Evolutionary conservation across 2,329 filamentous ascomycete species (phyloP).

Genomic region (Gyromitra esculenta): DNA sequence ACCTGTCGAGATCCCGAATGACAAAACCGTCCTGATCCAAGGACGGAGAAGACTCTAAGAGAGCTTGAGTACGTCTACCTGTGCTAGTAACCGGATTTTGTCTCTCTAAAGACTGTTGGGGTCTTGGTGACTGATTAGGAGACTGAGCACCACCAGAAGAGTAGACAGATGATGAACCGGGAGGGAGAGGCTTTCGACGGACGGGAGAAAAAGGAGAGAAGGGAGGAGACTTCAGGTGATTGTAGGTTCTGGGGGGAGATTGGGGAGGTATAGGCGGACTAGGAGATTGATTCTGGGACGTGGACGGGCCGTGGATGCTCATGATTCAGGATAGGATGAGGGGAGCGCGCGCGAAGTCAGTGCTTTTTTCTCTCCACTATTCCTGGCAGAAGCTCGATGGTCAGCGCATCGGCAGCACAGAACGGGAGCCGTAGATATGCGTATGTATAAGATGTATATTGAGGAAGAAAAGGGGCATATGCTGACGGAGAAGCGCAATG

Average conservation of each 20-base stretch:
- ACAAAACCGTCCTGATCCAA: slow-evolving; percentile 41
- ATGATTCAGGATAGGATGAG: slow-evolving; percentile 31
- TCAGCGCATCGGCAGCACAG: slow-evolving; percentile 36
- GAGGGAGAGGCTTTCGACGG: slow-evolving; percentile 51
- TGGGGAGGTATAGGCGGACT: slow-evolving; percentile 32
- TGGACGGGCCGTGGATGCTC: slow-evolving; percentile 38
- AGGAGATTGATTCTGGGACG: slow-evolving; percentile 20
- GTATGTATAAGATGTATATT: slow-evolving; percentile 20
- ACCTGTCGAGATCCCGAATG: slow-evolving; percentile 54
- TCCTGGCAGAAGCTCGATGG: slow-evolving; percentile 25
- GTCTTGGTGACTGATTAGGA: slow-evolving; percentile 45
- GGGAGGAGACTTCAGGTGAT: slow-evolving; percentile 41
- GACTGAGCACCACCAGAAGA: slow-evolving; percentile 34
- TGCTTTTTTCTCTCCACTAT: slow-evolving; percentile 41
- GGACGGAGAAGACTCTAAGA: slow-evolving; percentile 37
- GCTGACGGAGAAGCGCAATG: slow-evolving; percentile 15
- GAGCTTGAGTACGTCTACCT: slow-evolving; percentile 21
- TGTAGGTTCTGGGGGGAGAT: slow-evolving; percentile 34
- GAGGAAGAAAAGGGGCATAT: slow-evolving; percentile 41
- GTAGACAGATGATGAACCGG: slow-evolving; percentile 39
- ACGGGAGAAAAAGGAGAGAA: slow-evolving; percentile 45
- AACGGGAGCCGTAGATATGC: slow-evolving; percentile 24
- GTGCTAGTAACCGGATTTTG: slow-evolving; percentile 9
- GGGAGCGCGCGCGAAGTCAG: slow-evolving; percentile 2
- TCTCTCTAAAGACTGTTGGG: slow-evolving; percentile 42